Conservation (phyloP, 2,329 filamentous ascomycete species). For the Cladosporium oxysporum region DNA sequence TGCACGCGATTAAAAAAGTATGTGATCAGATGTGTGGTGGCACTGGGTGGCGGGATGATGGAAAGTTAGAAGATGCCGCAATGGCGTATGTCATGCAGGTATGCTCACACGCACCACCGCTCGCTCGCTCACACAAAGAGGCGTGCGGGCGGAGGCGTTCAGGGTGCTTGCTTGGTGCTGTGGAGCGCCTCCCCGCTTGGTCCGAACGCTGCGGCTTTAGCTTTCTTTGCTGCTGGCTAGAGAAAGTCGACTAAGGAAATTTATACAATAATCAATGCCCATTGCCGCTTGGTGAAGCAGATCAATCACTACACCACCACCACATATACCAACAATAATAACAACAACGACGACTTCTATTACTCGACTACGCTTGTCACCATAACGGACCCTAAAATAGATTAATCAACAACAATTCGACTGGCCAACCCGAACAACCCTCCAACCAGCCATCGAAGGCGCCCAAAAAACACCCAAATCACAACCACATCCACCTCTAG, state of each 20-base stretch:
- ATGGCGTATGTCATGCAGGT: not conserved
- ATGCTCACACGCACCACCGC: not conserved
- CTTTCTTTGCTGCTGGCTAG: not conserved
- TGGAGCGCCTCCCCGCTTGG: conserved; percentile 5
- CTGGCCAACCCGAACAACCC: not conserved
- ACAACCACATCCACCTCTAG: too few relatives aligned
- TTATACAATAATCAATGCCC: not conserved
- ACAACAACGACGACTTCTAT: not conserved
- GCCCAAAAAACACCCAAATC: not conserved
- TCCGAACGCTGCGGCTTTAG: not conserved
- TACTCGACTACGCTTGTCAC: not conserved
- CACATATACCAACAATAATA: not conserved
- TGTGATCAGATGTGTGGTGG: not conserved
- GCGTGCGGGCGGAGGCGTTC: not conserved
- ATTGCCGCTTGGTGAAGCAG: not conserved
- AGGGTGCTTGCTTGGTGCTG: not conserved
- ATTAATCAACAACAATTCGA: not conserved
- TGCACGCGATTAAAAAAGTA: not conserved
- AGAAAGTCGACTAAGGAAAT: not conserved
- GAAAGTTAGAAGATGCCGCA: not conserved
- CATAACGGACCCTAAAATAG: not conserved
- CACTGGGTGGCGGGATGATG: not conserved
- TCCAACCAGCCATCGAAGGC: not conserved
- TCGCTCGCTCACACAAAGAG: not conserved
- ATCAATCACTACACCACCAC: not conserved